Percentiles rank a stretch among this genome's conserved stretches.
Evolutionary conservation across 208 protist species (phyloP).

Genomic region (Herpetomonas tarakana): DNA sequence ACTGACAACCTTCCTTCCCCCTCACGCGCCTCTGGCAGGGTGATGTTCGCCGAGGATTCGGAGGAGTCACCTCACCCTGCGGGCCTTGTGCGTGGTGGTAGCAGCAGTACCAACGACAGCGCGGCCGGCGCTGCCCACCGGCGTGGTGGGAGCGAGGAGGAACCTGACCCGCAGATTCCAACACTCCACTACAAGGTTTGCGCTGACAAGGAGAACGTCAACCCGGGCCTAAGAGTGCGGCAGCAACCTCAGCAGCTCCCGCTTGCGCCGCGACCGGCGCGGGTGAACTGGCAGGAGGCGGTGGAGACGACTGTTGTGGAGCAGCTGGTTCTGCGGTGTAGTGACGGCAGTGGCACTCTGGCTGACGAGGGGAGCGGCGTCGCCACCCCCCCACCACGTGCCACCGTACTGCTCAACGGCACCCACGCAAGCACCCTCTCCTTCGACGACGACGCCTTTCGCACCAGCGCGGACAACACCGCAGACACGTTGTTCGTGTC

Average conservation of each 20-base stretch:
- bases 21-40: slow-evolving; percentile 1
- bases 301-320: not conserved
- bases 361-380: slow-evolving; percentile 15
- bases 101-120: no score
- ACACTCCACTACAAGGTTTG: no score
- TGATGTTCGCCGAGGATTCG: not conserved
- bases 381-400: slow-evolving; percentile 20
- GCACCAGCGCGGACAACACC: not conserved
- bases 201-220: not conserved
- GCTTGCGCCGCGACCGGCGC: not conserved
- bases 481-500: not conserved
- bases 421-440: not conserved
- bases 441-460: not conserved
- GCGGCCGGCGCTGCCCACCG: no score
- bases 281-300: not conserved
- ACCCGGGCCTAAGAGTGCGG: no score
- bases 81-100: not conserved
- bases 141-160: no score
- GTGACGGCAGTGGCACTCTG: no score
- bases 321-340: no score
- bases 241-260: no score
- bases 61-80: not conserved
- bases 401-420: slow-evolving; percentile 23
- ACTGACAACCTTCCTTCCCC: not conserved
- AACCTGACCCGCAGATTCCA: no score